Base-by-base conservation (phyloP, 495 filamentous ascomycete genomes). In the Penicillium coprophilum region DNA sequence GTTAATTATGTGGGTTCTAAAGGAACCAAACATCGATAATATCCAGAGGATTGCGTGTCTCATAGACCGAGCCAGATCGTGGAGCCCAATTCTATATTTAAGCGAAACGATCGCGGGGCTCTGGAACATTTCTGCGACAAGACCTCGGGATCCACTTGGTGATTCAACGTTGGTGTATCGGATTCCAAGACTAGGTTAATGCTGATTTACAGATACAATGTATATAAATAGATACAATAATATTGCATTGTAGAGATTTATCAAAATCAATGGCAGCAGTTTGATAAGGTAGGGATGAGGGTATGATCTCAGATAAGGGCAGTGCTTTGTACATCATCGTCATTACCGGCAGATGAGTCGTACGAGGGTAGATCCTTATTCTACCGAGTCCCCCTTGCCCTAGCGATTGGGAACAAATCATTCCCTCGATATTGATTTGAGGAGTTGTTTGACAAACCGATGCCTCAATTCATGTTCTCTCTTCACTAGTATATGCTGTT, bases 91-190 rank as follows among this genome's bases (percentile, higher is more conserved):
- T 44, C 51, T 53, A 53, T 53, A 53, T 46, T 47, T 53, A 53
- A 53, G 51, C 51, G 51, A 53, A 53, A 53, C 27, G 12, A 36
- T 10, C 51, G 28, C 38, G 50, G 50, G 50, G 50, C 39, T 44
- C 31, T 43, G 28, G 40, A 44, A 15, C 50, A 34, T 19, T 43
- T 30, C 39, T 53, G 50, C 39, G 39, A 44, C 50, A 32, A 36
- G n/a, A 36, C 13, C 15, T 36, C 2, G 34, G 34, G 50, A 44
- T 44, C 50, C 50, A 44, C 50, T 32, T 34, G 36, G 36, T 34
- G 36, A 27, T 30, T 44, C n/a, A 43, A 53, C 39, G 28, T 44
- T 44, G 28, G 23, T 41, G 32, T 40, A 30, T 17, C 6, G 17
- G 12, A 27, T 38, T 38, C 34, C 3, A 7, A 17, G 34, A 6